Base-by-base conservation (phyloP, 140 eudicot species). In the Bidens hawaiensis region DNA sequence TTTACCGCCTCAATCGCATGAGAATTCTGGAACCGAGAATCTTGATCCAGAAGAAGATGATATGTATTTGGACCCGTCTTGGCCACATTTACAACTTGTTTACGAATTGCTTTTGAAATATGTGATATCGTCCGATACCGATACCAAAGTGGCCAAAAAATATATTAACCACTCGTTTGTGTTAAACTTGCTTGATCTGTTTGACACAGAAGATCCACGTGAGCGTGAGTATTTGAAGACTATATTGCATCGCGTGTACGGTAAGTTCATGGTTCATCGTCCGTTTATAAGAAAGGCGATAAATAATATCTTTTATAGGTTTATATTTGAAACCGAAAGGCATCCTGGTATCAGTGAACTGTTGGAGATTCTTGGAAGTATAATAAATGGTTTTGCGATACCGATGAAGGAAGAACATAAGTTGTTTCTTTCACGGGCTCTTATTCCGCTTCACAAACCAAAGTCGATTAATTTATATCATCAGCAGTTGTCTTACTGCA, bases 351-450 rank as follows among this genome's bases (percentile, higher is more conserved):
- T 89, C 14, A 80, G 85, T 51, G 95, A 89, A 61, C 69, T 89
- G 65, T 64, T 85, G 73, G 97, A 89, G 81, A 85, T 89, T 78
- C 88, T 85, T 50, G 94, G 95, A 60, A 85, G 95, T 61, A 80
- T 88, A 18, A 88, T 88, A 43, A 85, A 89, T 28, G 95, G 97
- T 24, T 89, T 89, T 78, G 90, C 93, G 1, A 47, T 89, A 56
- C 97, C 97, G 4, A 89, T 89, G 97, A 89, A 89, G 75, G 97
- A 89, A 64, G 95, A 89, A 73, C 97, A 89, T 74, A 88, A 88
- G 79, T 12, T 86, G 81, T 82, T 83, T 67, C 95, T 86, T 64
- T 72, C 78, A 4, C 80, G 95, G 72, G 95, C 89, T 9, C 87
- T 86, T 64, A 77, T 86, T 51, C 95, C 90, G 16, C 75, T 86